A percentile compares a stretch with the other conserved stretches of the same genome.
phyloP scores from a whole-genome alignment of 148 eudicot genomes.

The Vaccinium corymbosum region DNA sequence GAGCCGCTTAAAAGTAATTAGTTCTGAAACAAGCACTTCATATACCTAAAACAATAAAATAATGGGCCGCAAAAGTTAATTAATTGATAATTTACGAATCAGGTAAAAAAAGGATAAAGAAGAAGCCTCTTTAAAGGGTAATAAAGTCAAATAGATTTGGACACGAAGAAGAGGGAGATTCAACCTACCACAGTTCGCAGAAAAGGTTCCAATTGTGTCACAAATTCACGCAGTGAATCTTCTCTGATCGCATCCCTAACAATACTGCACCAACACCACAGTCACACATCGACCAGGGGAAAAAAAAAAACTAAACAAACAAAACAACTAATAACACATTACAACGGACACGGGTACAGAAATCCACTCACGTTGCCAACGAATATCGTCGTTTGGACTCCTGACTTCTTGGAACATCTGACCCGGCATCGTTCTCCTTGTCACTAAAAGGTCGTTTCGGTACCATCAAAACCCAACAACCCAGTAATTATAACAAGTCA shows the following conservation, averaged over 20 bases:
- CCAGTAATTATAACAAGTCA: background rate
- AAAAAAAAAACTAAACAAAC: background rate
- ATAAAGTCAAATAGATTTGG: background rate
- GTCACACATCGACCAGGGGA: background rate
- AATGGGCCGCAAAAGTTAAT: background rate
- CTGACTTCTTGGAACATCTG: constrained; percentile 19
- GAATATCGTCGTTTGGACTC: constrained; percentile 29
- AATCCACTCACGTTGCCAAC: constrained; percentile 37
- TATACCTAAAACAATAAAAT: background rate
- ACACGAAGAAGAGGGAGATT: background rate
- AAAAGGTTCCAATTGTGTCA: constrained; percentile 40
- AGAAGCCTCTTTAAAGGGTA: background rate
- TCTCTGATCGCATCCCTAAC: constrained; percentile 35
- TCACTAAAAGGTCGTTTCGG: constrained; percentile 41
- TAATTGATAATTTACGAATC: background rate
- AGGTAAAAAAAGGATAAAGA: background rate
- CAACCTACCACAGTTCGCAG: constrained; percentile 51
- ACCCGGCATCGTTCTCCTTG: constrained; percentile 30
- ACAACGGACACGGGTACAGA: background rate
- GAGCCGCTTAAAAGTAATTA: background rate
- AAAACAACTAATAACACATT: background rate
- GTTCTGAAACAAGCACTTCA: background rate
- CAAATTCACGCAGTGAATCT: constrained; percentile 32
- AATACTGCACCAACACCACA: constrained; percentile 25
- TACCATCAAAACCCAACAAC: constrained; percentile 36